Conservation (phyloP, 2,329 filamentous ascomycete genomes). For the Monosporascus sp. region DNA sequence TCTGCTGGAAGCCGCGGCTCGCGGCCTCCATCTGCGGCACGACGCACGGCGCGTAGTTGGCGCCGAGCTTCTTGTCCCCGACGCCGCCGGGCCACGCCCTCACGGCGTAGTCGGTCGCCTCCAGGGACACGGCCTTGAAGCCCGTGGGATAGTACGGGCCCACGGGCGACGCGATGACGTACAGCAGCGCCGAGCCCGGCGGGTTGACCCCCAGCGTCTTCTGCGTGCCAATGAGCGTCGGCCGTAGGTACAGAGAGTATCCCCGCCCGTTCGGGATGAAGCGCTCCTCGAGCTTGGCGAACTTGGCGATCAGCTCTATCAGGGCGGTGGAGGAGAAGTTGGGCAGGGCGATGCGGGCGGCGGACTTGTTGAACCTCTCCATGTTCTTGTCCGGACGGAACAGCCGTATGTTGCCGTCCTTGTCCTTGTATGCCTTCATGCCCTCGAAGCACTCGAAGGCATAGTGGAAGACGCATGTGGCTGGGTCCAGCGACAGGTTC, state of each 20-base stretch:
- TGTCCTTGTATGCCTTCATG: slow-evolving; percentile 98
- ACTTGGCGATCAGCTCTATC: slow-evolving; percentile 75
- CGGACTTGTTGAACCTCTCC: slow-evolving; percentile 86
- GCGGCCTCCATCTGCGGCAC: slow-evolving; percentile 92
- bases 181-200: slow-evolving; percentile 88
- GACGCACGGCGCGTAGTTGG: slow-evolving; percentile 99
- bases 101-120: slow-evolving; percentile 94
- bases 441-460: slow-evolving; percentile 98
- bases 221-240: slow-evolving; percentile 96
- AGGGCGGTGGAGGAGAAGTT: slow-evolving; percentile 72
- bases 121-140: slow-evolving; percentile 93
- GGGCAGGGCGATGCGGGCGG: slow-evolving; percentile 86
- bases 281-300: slow-evolving; percentile 75
- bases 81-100: slow-evolving; percentile 97
- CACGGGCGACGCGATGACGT: slow-evolving; percentile 92
- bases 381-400: slow-evolving; percentile 98
- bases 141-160: slow-evolving; percentile 97
- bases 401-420: slow-evolving; percentile 69
- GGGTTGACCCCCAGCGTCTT: slow-evolving; percentile 86
- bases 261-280: slow-evolving; percentile 85
- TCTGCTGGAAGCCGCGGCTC: slow-evolving; percentile 91
- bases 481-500: slow-evolving; percentile 93
- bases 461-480: slow-evolving; percentile 97
- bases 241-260: slow-evolving; percentile 92
- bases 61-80: slow-evolving; percentile 96